Evolutionary conservation across 2,329 filamentous ascomycete genomes (phyloP).

Genomic region (Clarireedia monteithiana): DNA sequence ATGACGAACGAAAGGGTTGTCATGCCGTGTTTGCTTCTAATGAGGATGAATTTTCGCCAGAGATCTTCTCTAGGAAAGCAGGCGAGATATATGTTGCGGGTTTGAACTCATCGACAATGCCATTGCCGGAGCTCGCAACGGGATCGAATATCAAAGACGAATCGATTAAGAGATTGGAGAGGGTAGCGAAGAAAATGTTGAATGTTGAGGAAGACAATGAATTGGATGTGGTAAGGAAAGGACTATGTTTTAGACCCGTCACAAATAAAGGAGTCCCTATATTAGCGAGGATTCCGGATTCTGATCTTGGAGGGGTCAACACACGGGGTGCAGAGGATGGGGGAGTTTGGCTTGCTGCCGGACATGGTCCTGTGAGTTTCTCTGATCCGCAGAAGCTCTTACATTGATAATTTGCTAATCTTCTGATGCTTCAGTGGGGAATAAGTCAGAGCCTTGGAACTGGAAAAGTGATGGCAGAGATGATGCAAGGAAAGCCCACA

Average conservation of each 20-base stretch:
- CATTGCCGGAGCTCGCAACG: slow-evolving; percentile 50
- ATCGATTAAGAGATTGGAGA: slow-evolving; percentile 42
- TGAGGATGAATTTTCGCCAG: slow-evolving; percentile 49
- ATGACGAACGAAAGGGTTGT: slow-evolving; percentile 41
- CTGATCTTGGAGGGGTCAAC: slow-evolving; percentile 42
- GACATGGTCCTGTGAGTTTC: slow-evolving; percentile 51
- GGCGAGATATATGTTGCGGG: slow-evolving; percentile 69
- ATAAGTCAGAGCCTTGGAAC: slow-evolving; percentile 59
- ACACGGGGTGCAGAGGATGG: slow-evolving; percentile 37
- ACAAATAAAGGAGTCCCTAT: slow-evolving; percentile 58
- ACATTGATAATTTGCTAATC: too few species aligned
- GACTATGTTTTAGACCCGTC: slow-evolving; percentile 67
- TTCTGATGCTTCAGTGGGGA: slow-evolving; percentile 45
- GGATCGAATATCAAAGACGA: slow-evolving; percentile 39
- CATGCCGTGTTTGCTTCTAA: slow-evolving; percentile 58
- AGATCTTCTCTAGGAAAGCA: slow-evolving; percentile 59
- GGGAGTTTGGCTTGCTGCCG: slow-evolving; percentile 63
- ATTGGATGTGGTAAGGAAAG: slow-evolving; percentile 54
- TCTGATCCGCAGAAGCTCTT: too few species aligned
- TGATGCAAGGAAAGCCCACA: slow-evolving; percentile 51
- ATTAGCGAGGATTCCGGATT: slow-evolving; percentile 48
- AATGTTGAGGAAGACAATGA: slow-evolving; percentile 38
- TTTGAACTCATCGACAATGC: slow-evolving; percentile 53
- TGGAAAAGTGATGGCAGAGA: slow-evolving; percentile 61
- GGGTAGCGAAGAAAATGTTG: slow-evolving; percentile 42